These are phyloP conservation scores for Calonectria leucothoes DNA, from an alignment of 2,329 filamentous ascomycete genomes.

Conservation along the genomic window DNA sequence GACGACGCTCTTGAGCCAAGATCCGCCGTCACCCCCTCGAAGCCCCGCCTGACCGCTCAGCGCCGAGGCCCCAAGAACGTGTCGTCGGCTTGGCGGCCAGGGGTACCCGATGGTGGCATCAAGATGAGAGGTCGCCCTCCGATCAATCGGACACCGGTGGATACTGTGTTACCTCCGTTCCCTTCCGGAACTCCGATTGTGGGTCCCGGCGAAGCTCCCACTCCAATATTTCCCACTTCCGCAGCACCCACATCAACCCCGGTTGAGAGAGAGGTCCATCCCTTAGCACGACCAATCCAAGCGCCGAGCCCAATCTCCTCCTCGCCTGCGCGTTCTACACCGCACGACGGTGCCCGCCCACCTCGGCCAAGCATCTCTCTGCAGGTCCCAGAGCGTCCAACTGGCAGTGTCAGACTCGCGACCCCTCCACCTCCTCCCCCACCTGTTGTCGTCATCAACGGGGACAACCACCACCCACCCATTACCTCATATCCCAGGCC, in stretches of 20 bases:
- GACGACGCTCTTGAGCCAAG: slow-evolving; percentile 71
- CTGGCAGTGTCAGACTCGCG: slow-evolving; percentile 71
- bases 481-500: background rate
- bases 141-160: slow-evolving; percentile 68
- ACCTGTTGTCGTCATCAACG: slow-evolving; percentile 42
- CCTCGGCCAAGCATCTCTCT: slow-evolving; percentile 53
- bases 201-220: slow-evolving; percentile 21
- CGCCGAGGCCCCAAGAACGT: slow-evolving; percentile 86
- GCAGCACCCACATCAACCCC: slow-evolving; percentile 3
- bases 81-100: slow-evolving; percentile 88
- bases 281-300: background rate
- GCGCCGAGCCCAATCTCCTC: background rate
- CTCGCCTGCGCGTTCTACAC: slow-evolving; percentile 20
- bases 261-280: background rate
- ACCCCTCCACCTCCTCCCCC: slow-evolving; percentile 66
- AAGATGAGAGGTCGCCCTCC: slow-evolving; percentile 86
- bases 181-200: slow-evolving; percentile 20
- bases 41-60: slow-evolving; percentile 54
- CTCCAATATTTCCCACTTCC: slow-evolving; percentile 18
- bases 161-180: slow-evolving; percentile 55
- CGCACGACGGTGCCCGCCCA: slow-evolving; percentile 39
- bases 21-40: slow-evolving; percentile 79
- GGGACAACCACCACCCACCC: slow-evolving; percentile 7
- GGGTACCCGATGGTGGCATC: slow-evolving; percentile 69
- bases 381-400: slow-evolving; percentile 62